A percentile compares a stretch with the other conserved stretches of the same genome.
Evolutionary conservation across 177 flowering plant genomes (phyloP).

Genomic region (Vitis hybrid): DNA sequence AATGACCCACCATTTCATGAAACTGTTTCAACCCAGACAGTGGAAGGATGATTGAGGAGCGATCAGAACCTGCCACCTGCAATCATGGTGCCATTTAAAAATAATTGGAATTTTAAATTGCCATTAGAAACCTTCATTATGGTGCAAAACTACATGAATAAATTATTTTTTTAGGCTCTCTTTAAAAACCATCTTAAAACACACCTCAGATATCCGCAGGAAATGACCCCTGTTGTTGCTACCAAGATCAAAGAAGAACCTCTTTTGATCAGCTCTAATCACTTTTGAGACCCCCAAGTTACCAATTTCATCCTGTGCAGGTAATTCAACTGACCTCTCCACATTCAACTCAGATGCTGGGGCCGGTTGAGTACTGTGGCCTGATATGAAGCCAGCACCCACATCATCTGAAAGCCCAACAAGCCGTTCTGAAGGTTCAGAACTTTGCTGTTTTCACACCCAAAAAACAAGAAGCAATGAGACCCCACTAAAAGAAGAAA

Average conservation of each 20-base stretch:
- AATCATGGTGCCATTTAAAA: constrained; percentile 8
- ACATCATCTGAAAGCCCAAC: constrained; percentile 96
- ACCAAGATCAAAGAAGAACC: constrained; percentile 97
- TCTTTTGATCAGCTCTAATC: constrained; percentile 92
- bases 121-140: not conserved
- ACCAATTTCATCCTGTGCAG: constrained; percentile 71
- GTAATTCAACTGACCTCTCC: constrained; percentile 70
- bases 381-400: constrained; percentile 95
- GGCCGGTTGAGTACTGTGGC: constrained; percentile 67
- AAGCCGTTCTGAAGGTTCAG: constrained; percentile 75
- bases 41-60: constrained; percentile 95
- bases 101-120: not conserved
- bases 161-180: not conserved
- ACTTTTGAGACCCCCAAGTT: constrained; percentile 76
- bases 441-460: constrained; percentile 51
- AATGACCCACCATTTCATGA: constrained; percentile 89
- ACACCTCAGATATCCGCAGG: constrained; percentile 89
- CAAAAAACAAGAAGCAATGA: constrained; percentile 10
- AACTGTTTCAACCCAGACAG: constrained; percentile 88
- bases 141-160: not conserved
- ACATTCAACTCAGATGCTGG: constrained; percentile 60
- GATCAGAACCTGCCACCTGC: constrained; percentile 97
- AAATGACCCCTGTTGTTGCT: constrained; percentile 94
- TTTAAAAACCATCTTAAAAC: not conserved
- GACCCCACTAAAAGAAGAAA: constrained; percentile 4